Evolutionary conservation across 169 alveolate species (phyloP), one percentile per base, ranked within the genome.

Genomic region (Eimeria falciformis): DNA sequence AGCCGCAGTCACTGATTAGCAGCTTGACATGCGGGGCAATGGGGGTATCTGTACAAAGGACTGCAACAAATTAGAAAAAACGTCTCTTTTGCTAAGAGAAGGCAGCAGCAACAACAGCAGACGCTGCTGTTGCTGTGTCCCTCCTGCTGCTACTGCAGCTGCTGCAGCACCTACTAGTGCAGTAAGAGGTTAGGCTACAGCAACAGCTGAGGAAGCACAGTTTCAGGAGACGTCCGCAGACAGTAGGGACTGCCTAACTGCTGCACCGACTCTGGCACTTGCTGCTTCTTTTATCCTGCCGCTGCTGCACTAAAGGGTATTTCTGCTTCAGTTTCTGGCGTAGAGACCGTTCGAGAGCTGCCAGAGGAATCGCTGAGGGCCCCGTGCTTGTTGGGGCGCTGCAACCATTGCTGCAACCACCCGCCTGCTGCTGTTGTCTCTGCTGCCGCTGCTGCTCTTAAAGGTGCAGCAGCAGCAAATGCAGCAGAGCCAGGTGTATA

Each of bases 361-460:
- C 3, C 62, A 14, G 71, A 58, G 18, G 84, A 73, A 9, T n/a
- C 84, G 37, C 84, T 73, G 18, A 73, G 84, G 12, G 84, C 84
- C 21, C 84, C 84, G 45, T 43, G 84, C 65, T 25, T 45, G 84
- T 73, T 3, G 3, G 37, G 65, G n/a, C 85, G 85, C 66, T 43
- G 65, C 62, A 40, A 27, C 85, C 62, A 43, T 12, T 75, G 85
- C 9, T 45, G 66, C 29, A 43, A 43, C 65, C 66, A 75, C 66
- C 12, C 85, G 40, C 66, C 85, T 43, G 85, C 85, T 43, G 85
- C 7, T 43, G 58, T 40, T 75, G 65, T 65, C 5, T n/a, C 85
- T 45, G 85, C 65, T 5, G 84, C 66, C 4, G 43, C 66, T 75
- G 17, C 65, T 75, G 62, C 85, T n/a, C 45, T 50, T 9, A 58